Evolutionary conservation across 176 grass and related monocot species (phyloP).

Genomic region (Aegilops bicornis): DNA sequence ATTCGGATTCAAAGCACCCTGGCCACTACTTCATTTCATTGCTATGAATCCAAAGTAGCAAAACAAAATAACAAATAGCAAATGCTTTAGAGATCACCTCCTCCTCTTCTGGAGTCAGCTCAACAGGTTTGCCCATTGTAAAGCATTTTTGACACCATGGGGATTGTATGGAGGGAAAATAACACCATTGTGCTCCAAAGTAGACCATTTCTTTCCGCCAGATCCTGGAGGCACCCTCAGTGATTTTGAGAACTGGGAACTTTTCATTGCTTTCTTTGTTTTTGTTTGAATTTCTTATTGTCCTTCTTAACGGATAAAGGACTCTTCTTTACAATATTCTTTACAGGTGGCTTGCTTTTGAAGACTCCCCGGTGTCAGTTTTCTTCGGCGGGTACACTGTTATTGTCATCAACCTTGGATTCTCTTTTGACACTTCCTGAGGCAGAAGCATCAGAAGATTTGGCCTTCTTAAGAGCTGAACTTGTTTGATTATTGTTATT

Average conservation of each 20-base stretch:
- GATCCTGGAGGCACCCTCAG: slow-evolving; percentile 83
- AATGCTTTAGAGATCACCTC: slow-evolving; percentile 58
- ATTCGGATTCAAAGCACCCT: slow-evolving; percentile 7
- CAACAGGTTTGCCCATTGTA: slow-evolving; percentile 78
- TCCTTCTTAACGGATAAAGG: slow-evolving; percentile 58
- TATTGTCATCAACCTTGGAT: slow-evolving; percentile 47
- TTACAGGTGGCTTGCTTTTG: slow-evolving; percentile 49
- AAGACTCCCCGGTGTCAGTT: slow-evolving; percentile 64
- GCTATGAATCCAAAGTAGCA: slow-evolving; percentile 7
- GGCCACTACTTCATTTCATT: background rate
- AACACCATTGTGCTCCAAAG: slow-evolving; percentile 80
- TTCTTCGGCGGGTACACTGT: slow-evolving; percentile 51
- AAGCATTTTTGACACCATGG: slow-evolving; percentile 94
- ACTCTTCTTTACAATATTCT: slow-evolving; percentile 48
- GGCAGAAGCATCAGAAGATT: slow-evolving; percentile 42
- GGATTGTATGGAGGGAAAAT: slow-evolving; percentile 91
- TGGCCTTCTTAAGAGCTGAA: slow-evolving; percentile 67
- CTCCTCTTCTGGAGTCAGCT: slow-evolving; percentile 91
- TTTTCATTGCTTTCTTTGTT: slow-evolving; percentile 58
- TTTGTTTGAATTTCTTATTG: slow-evolving; percentile 77
- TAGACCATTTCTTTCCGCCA: slow-evolving; percentile 92
- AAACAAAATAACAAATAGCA: slow-evolving; percentile 26
- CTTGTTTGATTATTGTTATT: slow-evolving; percentile 30
- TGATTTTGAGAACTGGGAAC: slow-evolving; percentile 61
- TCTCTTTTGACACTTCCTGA: slow-evolving; percentile 39